Evolutionary conservation across 805 yeast genomes (phyloP).

Genomic region (Yamadazyma scolyti): DNA sequence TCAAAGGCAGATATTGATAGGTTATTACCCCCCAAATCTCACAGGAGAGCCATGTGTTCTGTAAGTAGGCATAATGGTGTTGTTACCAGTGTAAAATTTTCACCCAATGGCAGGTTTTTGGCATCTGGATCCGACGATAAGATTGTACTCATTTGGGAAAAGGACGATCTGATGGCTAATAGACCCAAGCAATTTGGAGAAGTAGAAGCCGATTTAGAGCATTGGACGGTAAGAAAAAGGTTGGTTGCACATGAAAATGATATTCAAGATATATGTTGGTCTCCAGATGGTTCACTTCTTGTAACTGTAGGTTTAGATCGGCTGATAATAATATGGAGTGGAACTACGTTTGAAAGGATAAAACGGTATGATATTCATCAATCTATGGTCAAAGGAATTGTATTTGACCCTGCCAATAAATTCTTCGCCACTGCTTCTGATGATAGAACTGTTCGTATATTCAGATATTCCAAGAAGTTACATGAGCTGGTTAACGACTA

Average conservation of each 20-base stretch:
- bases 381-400: constrained; percentile 93
- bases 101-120: constrained; percentile 85
- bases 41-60: constrained; percentile 63
- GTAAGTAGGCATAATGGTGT: constrained; percentile 97
- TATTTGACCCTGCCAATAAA: constrained; percentile 97
- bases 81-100: constrained; percentile 87
- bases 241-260: constrained; percentile 97
- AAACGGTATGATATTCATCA: constrained; percentile 90
- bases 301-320: constrained; percentile 95
- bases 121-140: constrained; percentile 97
- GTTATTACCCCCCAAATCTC: constrained; percentile 17
- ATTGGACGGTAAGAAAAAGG: constrained; percentile 91
- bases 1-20: constrained; percentile 7
- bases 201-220: constrained; percentile 69
- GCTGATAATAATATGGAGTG: constrained; percentile 91
- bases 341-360: constrained; percentile 83
- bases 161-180: constrained; percentile 64
- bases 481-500: constrained; percentile 54
- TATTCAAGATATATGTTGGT: constrained; percentile 97
- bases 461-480: constrained; percentile 68
- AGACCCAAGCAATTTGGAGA: constrained; percentile 65
- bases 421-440: constrained; percentile 97
- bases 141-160: constrained; percentile 88
- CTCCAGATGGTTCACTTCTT: constrained; percentile 86
- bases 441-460: constrained; percentile 85